Conservation (phyloP, 1,284 basidiomycete genomes). For the Puccinia polysora region DNA sequence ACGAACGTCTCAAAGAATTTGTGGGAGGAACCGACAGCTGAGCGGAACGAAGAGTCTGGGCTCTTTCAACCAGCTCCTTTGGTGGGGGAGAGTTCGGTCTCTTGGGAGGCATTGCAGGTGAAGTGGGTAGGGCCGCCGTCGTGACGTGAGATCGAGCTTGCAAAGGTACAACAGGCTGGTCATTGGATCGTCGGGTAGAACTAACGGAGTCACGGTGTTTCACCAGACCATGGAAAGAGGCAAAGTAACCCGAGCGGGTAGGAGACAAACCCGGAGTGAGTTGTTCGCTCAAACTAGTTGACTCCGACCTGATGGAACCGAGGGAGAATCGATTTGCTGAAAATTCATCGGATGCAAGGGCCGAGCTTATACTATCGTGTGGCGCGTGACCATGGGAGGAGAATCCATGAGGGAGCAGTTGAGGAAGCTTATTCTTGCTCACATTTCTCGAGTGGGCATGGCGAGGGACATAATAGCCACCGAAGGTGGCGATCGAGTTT, state of each 20-base stretch:
- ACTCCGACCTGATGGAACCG: slow-evolving; percentile 16
- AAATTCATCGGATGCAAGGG: slow-evolving; percentile 25
- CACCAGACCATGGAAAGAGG: too few relatives aligned
- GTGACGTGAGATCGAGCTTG: background rate
- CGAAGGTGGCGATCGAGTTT: slow-evolving; percentile 38
- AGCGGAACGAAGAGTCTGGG: slow-evolving; percentile 8
- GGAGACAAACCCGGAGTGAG: slow-evolving; percentile 17
- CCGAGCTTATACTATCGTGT: slow-evolving; percentile 1
- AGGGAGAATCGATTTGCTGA: slow-evolving; percentile 21
- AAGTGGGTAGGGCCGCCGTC: background rate
- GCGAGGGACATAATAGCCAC: slow-evolving; percentile 1
- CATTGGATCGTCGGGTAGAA: too few relatives aligned
- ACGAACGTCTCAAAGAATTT: slow-evolving; percentile 9
- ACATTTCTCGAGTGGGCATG: background rate
- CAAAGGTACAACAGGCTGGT: too few relatives aligned
- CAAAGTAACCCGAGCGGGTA: too few relatives aligned
- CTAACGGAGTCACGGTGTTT: too few relatives aligned
- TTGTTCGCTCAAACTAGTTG: slow-evolving; percentile 21
- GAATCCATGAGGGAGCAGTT: slow-evolving; percentile 53
- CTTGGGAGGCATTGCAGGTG: slow-evolving; percentile 4
- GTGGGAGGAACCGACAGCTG: slow-evolving; percentile 13
- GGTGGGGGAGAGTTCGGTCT: slow-evolving; percentile 40
- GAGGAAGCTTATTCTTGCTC: slow-evolving; percentile 50
- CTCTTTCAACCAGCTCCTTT: slow-evolving; percentile 26
- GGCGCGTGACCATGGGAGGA: slow-evolving; percentile 47